A percentile compares a stretch with the other conserved stretches of the same genome.
phyloP scores from a whole-genome alignment of 2,329 filamentous ascomycete genomes.

The Hypoxylon sp. region DNA sequence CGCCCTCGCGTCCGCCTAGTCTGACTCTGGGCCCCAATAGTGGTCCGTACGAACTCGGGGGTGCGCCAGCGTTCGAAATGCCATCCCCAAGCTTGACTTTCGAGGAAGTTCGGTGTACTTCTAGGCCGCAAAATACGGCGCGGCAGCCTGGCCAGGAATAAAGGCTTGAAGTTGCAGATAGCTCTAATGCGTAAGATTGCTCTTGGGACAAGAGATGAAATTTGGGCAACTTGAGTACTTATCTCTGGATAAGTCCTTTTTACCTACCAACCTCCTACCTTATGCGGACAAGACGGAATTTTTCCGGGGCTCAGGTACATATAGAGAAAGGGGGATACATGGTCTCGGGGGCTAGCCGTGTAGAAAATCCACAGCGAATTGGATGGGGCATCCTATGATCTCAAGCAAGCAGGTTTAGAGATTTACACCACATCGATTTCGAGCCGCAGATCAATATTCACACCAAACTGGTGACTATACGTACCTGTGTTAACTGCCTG shows the following conservation, averaged over 20 bases:
- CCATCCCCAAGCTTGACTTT: slow-evolving; percentile 19
- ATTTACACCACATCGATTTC: neutral
- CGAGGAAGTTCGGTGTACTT: slow-evolving; percentile 15
- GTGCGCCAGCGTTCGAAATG: slow-evolving; percentile 8
- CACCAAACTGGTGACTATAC: too few relatives aligned
- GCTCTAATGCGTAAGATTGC: slow-evolving; percentile 3
- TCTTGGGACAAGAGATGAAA: neutral
- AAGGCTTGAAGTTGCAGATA: neutral
- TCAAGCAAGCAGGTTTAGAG: neutral
- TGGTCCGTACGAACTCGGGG: slow-evolving; percentile 13
- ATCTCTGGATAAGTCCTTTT: neutral
- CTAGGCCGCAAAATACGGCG: slow-evolving; percentile 3
- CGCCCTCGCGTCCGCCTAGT: slow-evolving; percentile 24
- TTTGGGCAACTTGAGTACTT: neutral
- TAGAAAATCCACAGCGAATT: too few relatives aligned
- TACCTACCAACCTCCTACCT: neutral
- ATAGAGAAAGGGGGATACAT: neutral
- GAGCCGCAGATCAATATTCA: too few relatives aligned
- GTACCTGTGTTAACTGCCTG: too few relatives aligned
- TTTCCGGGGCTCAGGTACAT: too few relatives aligned
- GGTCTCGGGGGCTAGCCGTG: neutral
- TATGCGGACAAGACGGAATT: too few relatives aligned
- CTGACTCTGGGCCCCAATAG: slow-evolving; percentile 16
- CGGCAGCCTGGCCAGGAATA: neutral
- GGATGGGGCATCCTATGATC: neutral